phyloP scores from a whole-genome alignment of 2,329 filamentous ascomycete species.

The Metarhizium brunneum region DNA sequence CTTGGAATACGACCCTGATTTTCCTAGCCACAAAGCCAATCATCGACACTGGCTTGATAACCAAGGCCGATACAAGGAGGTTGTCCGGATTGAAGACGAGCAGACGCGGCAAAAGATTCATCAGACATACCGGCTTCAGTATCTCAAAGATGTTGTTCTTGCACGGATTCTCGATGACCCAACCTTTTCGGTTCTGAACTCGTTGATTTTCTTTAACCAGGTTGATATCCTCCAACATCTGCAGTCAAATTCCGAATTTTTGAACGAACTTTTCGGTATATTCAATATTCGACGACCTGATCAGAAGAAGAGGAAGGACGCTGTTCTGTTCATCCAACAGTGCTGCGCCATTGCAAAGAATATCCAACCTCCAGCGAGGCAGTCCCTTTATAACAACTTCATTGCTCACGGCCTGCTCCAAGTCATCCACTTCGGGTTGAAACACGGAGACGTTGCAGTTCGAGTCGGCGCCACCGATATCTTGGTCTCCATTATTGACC shows the following conservation, averaged over 20 bases:
- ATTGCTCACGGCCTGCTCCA: conserved; percentile 76
- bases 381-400: conserved; percentile 82
- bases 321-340: conserved; percentile 92
- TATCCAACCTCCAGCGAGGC: conserved; percentile 72
- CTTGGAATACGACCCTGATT: conserved; percentile 95
- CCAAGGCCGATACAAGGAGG: conserved; percentile 88
- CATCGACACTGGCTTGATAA: conserved; percentile 88
- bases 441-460: conserved; percentile 73
- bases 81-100: conserved; percentile 81
- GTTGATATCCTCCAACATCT: conserved; percentile 95
- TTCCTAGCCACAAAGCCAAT: conserved; percentile 94
- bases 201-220: conserved; percentile 97
- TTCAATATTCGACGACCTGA: conserved; percentile 60
- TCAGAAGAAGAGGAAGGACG: conserved; percentile 76
- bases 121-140: conserved; percentile 90
- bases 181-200: conserved; percentile 95
- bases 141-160: conserved; percentile 96
- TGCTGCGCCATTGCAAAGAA: conserved; percentile 93
- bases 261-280: conserved; percentile 80
- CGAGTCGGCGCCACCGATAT: conserved; percentile 91
- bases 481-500: conserved; percentile 86
- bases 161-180: conserved; percentile 94
- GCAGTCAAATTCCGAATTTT: conserved; percentile 68
- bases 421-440: conserved; percentile 86
- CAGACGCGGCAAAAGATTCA: conserved; percentile 84